phyloP scores from a whole-genome alignment of 306 rosid species.

The Dryas octopetala region DNA sequence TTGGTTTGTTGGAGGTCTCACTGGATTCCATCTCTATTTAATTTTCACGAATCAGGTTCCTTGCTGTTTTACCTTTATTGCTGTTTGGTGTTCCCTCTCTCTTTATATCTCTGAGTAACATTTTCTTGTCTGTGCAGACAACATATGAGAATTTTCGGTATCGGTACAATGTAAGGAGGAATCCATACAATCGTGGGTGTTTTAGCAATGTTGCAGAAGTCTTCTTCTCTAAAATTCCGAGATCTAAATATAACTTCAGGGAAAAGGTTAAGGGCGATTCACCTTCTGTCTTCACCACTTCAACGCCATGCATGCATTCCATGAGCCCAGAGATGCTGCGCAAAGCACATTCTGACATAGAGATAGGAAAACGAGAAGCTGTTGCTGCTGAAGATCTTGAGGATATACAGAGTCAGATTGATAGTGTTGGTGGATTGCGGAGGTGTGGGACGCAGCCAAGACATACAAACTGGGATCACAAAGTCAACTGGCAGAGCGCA shows the following conservation, averaged over 20 bases:
- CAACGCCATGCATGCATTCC: constrained; percentile 8
- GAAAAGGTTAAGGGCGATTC: constrained; percentile 34
- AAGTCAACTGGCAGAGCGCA: constrained; percentile 33
- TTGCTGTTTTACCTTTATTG: background rate
- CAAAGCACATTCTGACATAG: constrained; percentile 33
- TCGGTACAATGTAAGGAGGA: constrained; percentile 30
- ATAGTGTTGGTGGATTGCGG: constrained; percentile 37
- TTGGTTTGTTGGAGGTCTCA: constrained; percentile 52
- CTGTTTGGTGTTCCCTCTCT: background rate
- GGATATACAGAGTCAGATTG: constrained; percentile 47
- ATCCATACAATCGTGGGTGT: constrained; percentile 42
- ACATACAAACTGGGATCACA: constrained; percentile 34
- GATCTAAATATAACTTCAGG: constrained; percentile 35
- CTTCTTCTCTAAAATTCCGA: constrained; percentile 35
- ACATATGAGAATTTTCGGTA: constrained; percentile 46
- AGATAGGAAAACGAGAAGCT: constrained; percentile 39
- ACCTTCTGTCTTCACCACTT: constrained; percentile 12
- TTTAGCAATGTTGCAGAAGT: constrained; percentile 26
- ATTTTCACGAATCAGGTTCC: constrained; percentile 45
- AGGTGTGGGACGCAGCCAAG: constrained; percentile 39
- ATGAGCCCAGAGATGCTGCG: constrained; percentile 35
- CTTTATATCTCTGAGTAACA: background rate
- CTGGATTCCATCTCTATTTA: constrained; percentile 38
- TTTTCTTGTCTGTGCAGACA: constrained; percentile 31
- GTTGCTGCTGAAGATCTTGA: constrained; percentile 45